A percentile compares a stretch with the other conserved stretches of the same genome.
Evolutionary conservation across 257 asterid species (phyloP).

Genomic region (Rhazya stricta): DNA sequence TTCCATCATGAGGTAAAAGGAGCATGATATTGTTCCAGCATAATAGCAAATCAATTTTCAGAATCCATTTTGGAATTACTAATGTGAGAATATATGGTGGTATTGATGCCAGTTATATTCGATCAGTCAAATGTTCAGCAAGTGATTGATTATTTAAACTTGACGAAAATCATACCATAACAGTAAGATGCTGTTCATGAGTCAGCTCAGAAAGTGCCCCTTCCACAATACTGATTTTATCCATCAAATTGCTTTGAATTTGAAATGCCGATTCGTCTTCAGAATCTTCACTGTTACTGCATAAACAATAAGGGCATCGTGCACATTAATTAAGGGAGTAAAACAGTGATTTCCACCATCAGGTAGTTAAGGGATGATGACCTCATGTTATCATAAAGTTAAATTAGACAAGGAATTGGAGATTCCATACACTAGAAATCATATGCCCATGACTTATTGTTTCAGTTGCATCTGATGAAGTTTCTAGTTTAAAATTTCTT

Average conservation of each 20-base stretch:
- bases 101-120: background rate
- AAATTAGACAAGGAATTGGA: background rate
- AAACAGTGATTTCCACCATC: background rate
- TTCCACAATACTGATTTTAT: conserved; percentile 54
- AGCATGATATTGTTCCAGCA: background rate
- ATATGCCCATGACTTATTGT: background rate
- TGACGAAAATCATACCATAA: conserved; percentile 42
- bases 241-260: conserved; percentile 51
- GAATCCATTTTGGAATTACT: background rate
- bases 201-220: conserved; percentile 63
- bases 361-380: background rate
- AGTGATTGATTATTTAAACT: background rate
- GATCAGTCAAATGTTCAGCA: background rate
- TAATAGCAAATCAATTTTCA: background rate
- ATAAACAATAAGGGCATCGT: conserved; percentile 14
- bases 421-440: background rate
- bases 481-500: background rate
- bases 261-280: conserved; percentile 35
- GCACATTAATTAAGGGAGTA: background rate
- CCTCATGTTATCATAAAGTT: background rate
- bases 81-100: background rate
- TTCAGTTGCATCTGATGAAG: background rate
- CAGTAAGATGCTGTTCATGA: conserved; percentile 47
- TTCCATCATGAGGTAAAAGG: background rate
- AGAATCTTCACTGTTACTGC: conserved; percentile 55